phyloP scores from a whole-genome alignment of 2,329 filamentous ascomycete genomes.

The Tricladium varicosporioides region DNA sequence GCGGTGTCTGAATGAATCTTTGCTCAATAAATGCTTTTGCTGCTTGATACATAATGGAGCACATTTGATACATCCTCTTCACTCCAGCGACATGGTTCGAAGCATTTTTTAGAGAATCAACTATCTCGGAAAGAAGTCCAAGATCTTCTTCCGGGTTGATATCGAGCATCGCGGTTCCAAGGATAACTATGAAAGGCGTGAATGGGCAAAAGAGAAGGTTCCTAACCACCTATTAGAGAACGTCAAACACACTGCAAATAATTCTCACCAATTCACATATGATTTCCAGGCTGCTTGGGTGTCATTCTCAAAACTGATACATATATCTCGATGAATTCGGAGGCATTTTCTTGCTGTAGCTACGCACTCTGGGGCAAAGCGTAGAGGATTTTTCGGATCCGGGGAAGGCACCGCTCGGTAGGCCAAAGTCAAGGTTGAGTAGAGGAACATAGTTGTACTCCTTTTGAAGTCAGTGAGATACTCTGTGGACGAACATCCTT shows the following conservation, averaged over 20 bases:
- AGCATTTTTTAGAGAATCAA: slow-evolving; percentile 9
- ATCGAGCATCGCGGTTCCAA: slow-evolving; percentile 13
- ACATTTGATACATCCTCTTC: slow-evolving; percentile 2
- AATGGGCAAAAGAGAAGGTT: slow-evolving; percentile 14
- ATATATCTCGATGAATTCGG: slow-evolving; percentile 8
- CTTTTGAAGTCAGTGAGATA: too few relatives aligned
- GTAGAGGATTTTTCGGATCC: slow-evolving; percentile 4
- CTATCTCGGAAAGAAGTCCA: slow-evolving; percentile 8
- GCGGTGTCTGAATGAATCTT: too few relatives aligned
- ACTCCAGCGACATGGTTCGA: slow-evolving; percentile 8
- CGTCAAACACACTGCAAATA: too few relatives aligned
- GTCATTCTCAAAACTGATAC: background rate
- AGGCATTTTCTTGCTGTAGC: slow-evolving; percentile 5
- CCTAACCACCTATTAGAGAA: background rate
- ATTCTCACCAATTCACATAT: too few relatives aligned
- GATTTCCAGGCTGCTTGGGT: too few relatives aligned
- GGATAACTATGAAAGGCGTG: slow-evolving; percentile 14
- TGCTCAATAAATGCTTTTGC: too few relatives aligned
- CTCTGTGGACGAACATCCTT: too few relatives aligned
- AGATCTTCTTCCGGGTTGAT: slow-evolving; percentile 6
- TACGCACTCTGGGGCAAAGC: slow-evolving; percentile 13
- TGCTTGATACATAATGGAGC: too few relatives aligned
- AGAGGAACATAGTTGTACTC: background rate
- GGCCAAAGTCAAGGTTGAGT: slow-evolving; percentile 7
- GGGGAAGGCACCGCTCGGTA: slow-evolving; percentile 12